Base-by-base conservation (phyloP, 106 monocot genomes). In the Ottelia alismoides region DNA sequence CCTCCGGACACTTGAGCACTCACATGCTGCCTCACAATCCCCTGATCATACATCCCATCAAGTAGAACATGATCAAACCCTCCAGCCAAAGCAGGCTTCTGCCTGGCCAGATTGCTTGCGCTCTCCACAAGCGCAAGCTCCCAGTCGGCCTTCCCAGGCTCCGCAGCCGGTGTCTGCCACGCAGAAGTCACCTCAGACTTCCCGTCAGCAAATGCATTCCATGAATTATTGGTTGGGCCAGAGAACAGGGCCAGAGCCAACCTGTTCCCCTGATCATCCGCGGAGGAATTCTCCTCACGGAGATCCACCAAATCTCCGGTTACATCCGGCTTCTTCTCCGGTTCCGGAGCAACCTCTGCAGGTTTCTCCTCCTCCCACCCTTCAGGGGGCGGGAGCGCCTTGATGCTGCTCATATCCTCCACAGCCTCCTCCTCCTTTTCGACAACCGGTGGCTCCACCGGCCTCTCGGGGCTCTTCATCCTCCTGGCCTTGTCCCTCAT, bases 31-130 rank as follows among this genome's bases (percentile, higher is more conserved):
- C 59, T 74, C 27, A 88, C 88, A 1, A 57, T 49, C 16, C 93
- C 88, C 23, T 78, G 75, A 24, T 94, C 94, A 30, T 94, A 88
- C 88, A 94, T 94, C 2, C 94, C 88, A 24, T 78, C 64, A 55
- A 94, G 51, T 4, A 94, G 70, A 14, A 94, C 50, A 1, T 80
- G 73, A 56, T 88, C 81, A 0, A 94, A 60, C 28, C 88, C 84
- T 1, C 88, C 94, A 20, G 73, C 81, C 58, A 84, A 21, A 9
- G 70, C 19, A 0, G 84, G 73, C 63, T 78, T 88, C 71, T 88
- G 84, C 50, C 72, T 78, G 0, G 78, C 48, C 29, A 94, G 84
- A 30, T 84, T 77, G 68, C 93, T 84, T 0, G 76, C 78, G 0
- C 84, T 71, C 28, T 94, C 94, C 10, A 81, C 84, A 1, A 94